Percentiles rank a stretch among this genome's conserved stretches.
These are phyloP conservation scores for Neoarthrinium moseri DNA, from an alignment of 2,329 filamentous ascomycete genomes.

Conservation along the genomic window DNA sequence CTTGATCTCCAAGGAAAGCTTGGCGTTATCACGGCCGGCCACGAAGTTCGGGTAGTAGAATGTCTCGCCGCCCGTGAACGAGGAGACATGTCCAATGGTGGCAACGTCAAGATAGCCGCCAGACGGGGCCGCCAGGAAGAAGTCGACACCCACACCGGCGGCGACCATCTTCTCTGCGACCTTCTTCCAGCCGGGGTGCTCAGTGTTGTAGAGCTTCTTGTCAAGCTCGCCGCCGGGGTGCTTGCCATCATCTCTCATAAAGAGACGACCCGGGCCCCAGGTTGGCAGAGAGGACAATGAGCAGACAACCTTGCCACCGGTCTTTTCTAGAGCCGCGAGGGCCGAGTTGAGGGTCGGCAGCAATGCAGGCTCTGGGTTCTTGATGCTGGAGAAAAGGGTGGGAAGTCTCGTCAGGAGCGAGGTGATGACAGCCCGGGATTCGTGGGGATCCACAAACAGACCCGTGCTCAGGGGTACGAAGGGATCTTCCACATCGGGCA, in stretches of 20 bases:
- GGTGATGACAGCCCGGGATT: slow-evolving; percentile 79
- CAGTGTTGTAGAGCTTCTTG: slow-evolving; percentile 87
- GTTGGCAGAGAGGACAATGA: slow-evolving; percentile 86
- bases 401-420: slow-evolving; percentile 84
- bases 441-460: slow-evolving; percentile 90
- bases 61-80: slow-evolving; percentile 88
- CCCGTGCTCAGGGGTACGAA: slow-evolving; percentile 91
- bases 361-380: slow-evolving; percentile 87
- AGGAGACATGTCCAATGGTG: slow-evolving; percentile 83
- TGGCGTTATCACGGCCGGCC: slow-evolving; percentile 77
- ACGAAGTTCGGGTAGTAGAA: slow-evolving; percentile 99
- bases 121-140: slow-evolving; percentile 89
- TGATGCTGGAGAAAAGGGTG: slow-evolving; percentile 80
- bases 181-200: slow-evolving; percentile 86
- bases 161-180: slow-evolving; percentile 84
- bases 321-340: slow-evolving; percentile 77
- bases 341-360: slow-evolving; percentile 82
- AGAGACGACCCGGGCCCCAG: slow-evolving; percentile 83
- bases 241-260: slow-evolving; percentile 85
- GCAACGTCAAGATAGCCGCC: slow-evolving; percentile 92
- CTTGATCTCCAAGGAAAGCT: slow-evolving; percentile 79
- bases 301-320: slow-evolving; percentile 90
- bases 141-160: slow-evolving; percentile 83
- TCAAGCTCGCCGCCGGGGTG: slow-evolving; percentile 83
- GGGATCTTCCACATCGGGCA: slow-evolving; percentile 95